Conservation (phyloP, 306 rosid genomes). For the Cicer chorassanicum region DNA sequence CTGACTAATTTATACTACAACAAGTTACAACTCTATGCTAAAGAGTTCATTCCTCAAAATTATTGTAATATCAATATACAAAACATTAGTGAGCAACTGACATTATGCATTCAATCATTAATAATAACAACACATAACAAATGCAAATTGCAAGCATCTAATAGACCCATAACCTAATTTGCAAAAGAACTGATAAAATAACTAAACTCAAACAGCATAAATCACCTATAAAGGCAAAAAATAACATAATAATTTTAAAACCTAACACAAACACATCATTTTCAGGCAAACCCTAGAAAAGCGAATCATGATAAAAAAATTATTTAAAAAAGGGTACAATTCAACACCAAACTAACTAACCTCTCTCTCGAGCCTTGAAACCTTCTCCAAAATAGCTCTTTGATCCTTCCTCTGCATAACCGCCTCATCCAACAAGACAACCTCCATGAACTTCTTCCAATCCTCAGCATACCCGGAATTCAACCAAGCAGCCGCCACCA, state of each 20-base stretch:
- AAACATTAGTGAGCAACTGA: background rate
- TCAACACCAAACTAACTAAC: too few species aligned
- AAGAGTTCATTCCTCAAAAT: background rate
- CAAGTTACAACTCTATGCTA: background rate
- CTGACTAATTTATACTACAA: too few species aligned
- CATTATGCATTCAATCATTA: background rate
- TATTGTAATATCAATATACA: background rate
- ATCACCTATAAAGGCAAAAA: background rate
- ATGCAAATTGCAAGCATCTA: background rate
- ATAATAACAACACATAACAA: background rate
- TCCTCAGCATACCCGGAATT: slow-evolving; percentile 62
- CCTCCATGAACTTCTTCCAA: slow-evolving; percentile 78
- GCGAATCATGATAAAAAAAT: too few species aligned
- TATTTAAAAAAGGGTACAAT: too few species aligned
- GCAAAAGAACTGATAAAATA: background rate
- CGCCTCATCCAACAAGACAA: slow-evolving; percentile 72
- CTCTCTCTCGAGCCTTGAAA: too few species aligned
- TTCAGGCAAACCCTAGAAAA: too few species aligned
- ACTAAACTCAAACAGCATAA: background rate
- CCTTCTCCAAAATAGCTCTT: slow-evolving; percentile 49
- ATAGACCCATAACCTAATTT: background rate
- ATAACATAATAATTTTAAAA: background rate
- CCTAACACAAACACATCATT: background rate
- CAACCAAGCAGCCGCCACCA: slow-evolving; percentile 30
- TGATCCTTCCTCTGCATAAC: slow-evolving; percentile 74